Evolutionary conservation across 164 flowering plant genomes (phyloP), one percentile per base, ranked within the genome.

Genomic region (Cinnamomum micranthum): DNA sequence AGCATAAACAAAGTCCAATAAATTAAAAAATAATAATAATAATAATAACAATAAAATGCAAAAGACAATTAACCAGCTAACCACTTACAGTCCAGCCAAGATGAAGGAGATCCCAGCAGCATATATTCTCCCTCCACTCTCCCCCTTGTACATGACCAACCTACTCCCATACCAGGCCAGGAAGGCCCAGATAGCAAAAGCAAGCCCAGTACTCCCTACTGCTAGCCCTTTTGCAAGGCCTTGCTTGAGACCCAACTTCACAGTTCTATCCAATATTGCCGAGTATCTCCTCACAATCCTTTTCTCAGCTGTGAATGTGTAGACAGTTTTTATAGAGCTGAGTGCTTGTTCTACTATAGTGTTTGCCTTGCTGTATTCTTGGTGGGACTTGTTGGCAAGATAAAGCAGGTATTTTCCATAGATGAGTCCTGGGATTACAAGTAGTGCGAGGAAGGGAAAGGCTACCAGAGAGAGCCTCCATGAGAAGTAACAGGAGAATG

Each of bases 171-270:
- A 93, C 97, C 97, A 95, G 79, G 97, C 92, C 77, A 93, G 82
- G 24, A 91, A 87, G 50, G 89, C 97, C 97, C 97, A 95, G 64
- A 90, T 91, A 1, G 94, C 88, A 77, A 93, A 95, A 17, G 93
- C 77, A 55, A 93, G 78, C 3, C 97, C 97, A 2, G 88, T 88
- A 77, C 97, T 87, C n/a, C 99, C 99, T 2, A 95, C 85, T 2
- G 97, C 94, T 27, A 95, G 77, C 2, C 99, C 99, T 80, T 95
- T 95, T 0, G 98, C 97, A 63, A 91, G 71, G 17, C 97, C 98
- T 77, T 87, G 92, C 74, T 79, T 88, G 59, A 92, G 78, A n/a
- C 99, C 99, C 33, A 93, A 78, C 82, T 83, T 84, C 12, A 77
- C 81, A 0, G 92, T 88, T 69, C 78, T 71, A 19, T 87, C 89